phyloP scores from a whole-genome alignment of 345 rosid species.

The Bruguiera gymnorhiza region DNA sequence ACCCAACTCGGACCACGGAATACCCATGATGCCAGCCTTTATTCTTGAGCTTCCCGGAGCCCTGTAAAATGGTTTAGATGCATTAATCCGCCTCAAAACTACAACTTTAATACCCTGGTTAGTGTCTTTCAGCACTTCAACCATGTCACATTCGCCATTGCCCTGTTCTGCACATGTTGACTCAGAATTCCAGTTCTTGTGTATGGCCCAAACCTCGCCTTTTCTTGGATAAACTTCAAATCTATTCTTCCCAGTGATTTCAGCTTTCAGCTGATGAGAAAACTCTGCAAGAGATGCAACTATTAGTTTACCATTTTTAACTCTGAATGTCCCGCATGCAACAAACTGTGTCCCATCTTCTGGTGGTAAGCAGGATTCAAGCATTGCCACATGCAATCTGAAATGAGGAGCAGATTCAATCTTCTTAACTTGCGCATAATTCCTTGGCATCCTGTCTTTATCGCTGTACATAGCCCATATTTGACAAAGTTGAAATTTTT shows the following conservation, averaged over 20 bases:
- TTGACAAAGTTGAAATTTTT: slow-evolving; percentile 40
- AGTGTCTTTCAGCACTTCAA: slow-evolving; percentile 41
- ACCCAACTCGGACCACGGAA: slow-evolving; percentile 25
- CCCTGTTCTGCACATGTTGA: slow-evolving; percentile 11
- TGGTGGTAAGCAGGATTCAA: slow-evolving; percentile 27
- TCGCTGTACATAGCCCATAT: slow-evolving; percentile 48
- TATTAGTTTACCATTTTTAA: slow-evolving; percentile 26
- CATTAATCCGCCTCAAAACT: slow-evolving; percentile 24
- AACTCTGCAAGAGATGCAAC: slow-evolving; percentile 29
- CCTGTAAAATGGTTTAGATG: slow-evolving; percentile 27
- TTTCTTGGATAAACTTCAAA: slow-evolving; percentile 40
- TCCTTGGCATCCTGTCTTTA: slow-evolving; percentile 41
- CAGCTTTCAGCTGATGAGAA: slow-evolving; percentile 45
- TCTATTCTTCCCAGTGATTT: slow-evolving; percentile 11
- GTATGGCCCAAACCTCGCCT: slow-evolving; percentile 63
- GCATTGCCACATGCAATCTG: slow-evolving; percentile 46
- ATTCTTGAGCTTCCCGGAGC: slow-evolving; percentile 31
- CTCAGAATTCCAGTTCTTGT: slow-evolving; percentile 28
- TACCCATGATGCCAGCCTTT: slow-evolving; percentile 24
- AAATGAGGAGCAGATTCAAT: slow-evolving; percentile 32
- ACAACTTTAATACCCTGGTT: slow-evolving; percentile 23
- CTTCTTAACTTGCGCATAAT: slow-evolving; percentile 45
- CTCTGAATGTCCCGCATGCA: slow-evolving; percentile 50
- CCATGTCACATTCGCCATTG: slow-evolving; percentile 37
- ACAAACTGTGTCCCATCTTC: slow-evolving; percentile 8